These are phyloP conservation scores for Aspergillus aculeatus DNA, from an alignment of 2,329 filamentous ascomycete genomes.

Conservation along the genomic window DNA sequence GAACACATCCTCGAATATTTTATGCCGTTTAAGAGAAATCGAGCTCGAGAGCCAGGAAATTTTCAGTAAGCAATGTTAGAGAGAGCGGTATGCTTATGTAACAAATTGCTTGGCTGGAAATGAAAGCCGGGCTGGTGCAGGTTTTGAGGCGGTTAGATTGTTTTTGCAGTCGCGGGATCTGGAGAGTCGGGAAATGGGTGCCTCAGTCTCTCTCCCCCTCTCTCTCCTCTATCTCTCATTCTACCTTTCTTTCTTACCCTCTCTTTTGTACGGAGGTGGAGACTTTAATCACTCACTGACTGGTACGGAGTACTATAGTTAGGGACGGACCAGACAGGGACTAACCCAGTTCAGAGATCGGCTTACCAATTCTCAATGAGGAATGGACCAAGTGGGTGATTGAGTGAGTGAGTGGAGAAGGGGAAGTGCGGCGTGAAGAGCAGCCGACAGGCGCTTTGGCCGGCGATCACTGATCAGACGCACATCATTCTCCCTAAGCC, in stretches of 20 bases:
- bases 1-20: neutral
- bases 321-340: neutral
- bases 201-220: neutral
- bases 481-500: conserved; percentile 25
- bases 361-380: neutral
- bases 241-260: too few relatives aligned
- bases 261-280: too few relatives aligned
- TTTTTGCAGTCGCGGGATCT: neutral
- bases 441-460: conserved; percentile 9
- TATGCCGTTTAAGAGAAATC: neutral
- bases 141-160: neutral
- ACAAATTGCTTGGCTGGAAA: neutral
- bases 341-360: neutral
- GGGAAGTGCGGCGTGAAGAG: conserved; percentile 2
- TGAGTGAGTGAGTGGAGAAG: neutral
- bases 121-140: neutral
- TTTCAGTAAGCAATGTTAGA: neutral
- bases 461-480: conserved; percentile 20
- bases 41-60: neutral
- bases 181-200: neutral
- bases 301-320: neutral
- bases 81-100: neutral
- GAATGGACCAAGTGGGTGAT: neutral
- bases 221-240: too few relatives aligned
- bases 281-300: neutral